Evolutionary conservation across 495 filamentous ascomycete genomes (phyloP), one percentile per base, ranked within the genome.

Genomic region (Chaetomidium leptoderma): DNA sequence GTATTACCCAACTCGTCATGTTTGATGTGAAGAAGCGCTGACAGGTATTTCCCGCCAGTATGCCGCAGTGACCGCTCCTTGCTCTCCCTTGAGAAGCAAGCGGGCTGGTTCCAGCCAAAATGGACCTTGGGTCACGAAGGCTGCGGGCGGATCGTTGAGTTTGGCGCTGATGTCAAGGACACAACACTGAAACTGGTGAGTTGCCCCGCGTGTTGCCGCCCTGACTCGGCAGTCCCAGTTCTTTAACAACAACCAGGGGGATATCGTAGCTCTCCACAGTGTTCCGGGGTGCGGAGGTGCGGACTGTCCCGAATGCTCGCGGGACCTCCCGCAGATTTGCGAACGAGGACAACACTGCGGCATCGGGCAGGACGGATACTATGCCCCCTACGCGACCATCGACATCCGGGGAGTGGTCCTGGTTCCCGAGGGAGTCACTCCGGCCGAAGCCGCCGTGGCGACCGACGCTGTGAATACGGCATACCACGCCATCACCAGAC

Each of bases 391-490:
- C 21, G 51, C 43, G 1, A 17, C 53, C 17, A 50, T 61, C 23
- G 58, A 61, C 37, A 35, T 61, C 29, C 51, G 58, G 13, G 58
- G 58, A 1, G n/a, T 45, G 1, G 51, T 50, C 9, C 44, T 36
- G 10, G 58, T 61, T 0, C 58, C 58, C 1, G 27, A 61, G 30
- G 58, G 58, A 0, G 58, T 61, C 9, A 27, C 58, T 2, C 58
- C 58, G 10, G 58, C 58, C 8, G 52, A 55, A 13, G 58, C 58
- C 1, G 88, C 89, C 0, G 78, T 93, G 4, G 91, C 89, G 0
- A 92, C 89, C 0, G 90, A 92, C 65, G 88, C 86, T 60, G 89
- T 85, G n/a, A 81, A 87, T 29, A 90, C 86, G 16, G 83, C 82
- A 0, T 93, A 82, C 72, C 82, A 89, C 62, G 88, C 91, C 64